phyloP scores from a whole-genome alignment of 768 basidiomycete genomes.

The Suillus subalutaceus region DNA sequence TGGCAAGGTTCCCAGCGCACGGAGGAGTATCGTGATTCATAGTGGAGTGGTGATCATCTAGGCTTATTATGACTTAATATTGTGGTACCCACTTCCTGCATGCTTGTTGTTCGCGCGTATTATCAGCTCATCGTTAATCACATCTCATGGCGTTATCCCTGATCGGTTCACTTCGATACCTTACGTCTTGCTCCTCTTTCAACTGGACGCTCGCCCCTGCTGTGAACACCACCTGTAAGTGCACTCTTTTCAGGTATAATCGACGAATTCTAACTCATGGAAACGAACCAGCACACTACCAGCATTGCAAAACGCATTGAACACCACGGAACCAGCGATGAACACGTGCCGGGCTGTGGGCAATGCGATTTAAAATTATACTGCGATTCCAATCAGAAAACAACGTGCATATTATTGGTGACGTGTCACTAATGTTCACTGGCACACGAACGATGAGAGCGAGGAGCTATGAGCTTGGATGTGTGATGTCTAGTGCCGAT shows the following conservation, averaged over 20 bases:
- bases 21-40: constrained; percentile 5
- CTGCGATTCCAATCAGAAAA: constrained; percentile 14
- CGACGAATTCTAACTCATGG: constrained; percentile 41
- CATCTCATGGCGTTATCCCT: background rate
- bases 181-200: background rate
- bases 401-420: background rate
- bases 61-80: background rate
- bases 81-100: background rate
- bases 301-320: background rate
- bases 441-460: constrained; percentile 25
- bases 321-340: constrained; percentile 12
- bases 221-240: constrained; percentile 39
- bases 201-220: background rate
- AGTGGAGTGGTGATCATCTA: background rate
- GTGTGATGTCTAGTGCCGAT: constrained; percentile 34
- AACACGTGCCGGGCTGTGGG: constrained; percentile 44
- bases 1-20: constrained; percentile 3
- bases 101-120: background rate
- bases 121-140: constrained; percentile 1
- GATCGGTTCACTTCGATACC: background rate
- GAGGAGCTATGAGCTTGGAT: constrained; percentile 39
- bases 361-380: constrained; percentile 40
- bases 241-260: constrained; percentile 45
- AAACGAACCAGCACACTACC: background rate
- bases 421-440: background rate